A percentile compares a stretch with the other conserved stretches of the same genome.
Evolutionary conservation across 257 asterid species (phyloP).

Genomic region (Ilex aquifolium): DNA sequence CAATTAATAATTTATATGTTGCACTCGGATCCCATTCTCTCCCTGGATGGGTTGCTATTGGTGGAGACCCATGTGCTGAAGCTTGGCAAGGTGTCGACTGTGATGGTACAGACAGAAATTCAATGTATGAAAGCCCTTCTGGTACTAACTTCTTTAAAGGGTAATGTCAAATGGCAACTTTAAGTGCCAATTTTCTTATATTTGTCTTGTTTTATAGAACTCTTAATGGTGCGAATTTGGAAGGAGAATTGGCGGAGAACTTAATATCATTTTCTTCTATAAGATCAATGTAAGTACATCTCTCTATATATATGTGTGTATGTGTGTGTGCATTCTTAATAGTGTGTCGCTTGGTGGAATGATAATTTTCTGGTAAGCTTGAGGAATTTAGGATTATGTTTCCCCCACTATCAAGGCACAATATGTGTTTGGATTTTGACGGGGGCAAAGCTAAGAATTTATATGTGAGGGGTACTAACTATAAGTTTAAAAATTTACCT

Average conservation of each 20-base stretch:
- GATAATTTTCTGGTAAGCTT: too few relatives aligned
- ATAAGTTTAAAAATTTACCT: too few relatives aligned
- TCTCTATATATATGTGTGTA: neutral
- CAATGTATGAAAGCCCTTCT: conserved; percentile 51
- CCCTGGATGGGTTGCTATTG: conserved; percentile 77
- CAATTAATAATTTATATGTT: conserved; percentile 60
- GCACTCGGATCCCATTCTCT: conserved; percentile 76
- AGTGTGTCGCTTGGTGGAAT: too few relatives aligned
- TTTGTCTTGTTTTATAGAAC: conserved; percentile 38
- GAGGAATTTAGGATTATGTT: too few relatives aligned
- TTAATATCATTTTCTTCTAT: conserved; percentile 66
- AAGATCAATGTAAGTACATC: conserved; percentile 50
- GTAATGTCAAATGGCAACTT: neutral
- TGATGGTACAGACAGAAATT: conserved; percentile 36
- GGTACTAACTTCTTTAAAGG: conserved; percentile 4
- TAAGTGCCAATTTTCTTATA: neutral
- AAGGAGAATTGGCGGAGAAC: conserved; percentile 74
- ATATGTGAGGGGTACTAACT: too few relatives aligned
- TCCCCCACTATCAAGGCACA: too few relatives aligned
- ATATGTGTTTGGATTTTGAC: too few relatives aligned
- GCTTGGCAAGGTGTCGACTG: conserved; percentile 85
- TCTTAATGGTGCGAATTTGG: conserved; percentile 70
- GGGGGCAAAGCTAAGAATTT: too few relatives aligned
- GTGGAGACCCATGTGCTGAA: conserved; percentile 84
- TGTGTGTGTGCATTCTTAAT: too few relatives aligned